These are phyloP conservation scores for Tetracentron sinense DNA, from an alignment of 164 flowering plant species.

Conservation along the genomic window DNA sequence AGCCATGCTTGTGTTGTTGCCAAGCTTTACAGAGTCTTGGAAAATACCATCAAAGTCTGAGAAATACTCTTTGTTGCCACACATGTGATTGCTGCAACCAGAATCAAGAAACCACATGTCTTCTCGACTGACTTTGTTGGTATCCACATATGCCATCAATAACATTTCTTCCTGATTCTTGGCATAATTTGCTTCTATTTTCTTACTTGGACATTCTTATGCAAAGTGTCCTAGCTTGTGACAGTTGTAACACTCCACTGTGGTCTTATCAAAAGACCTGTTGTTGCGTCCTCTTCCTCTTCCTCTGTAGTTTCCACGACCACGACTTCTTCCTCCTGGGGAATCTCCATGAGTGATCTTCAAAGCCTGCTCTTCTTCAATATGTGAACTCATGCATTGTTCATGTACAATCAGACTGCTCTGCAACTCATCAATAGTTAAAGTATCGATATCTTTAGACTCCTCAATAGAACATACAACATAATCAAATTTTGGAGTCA, in stretches of 20 bases:
- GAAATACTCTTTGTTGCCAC: background rate
- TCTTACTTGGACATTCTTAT: conserved; percentile 19
- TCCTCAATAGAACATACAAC: conserved; percentile 10
- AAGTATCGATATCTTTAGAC: conserved; percentile 3
- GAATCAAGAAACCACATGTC: background rate
- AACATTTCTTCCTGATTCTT: conserved; percentile 11
- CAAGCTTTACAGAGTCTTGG: background rate
- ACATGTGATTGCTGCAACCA: background rate
- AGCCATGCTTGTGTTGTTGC: background rate
- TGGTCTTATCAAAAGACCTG: conserved; percentile 8
- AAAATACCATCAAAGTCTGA: background rate
- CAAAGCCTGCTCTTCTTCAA: conserved; percentile 8
- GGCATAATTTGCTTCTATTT: conserved; percentile 15
- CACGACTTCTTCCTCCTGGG: background rate
- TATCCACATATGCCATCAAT: conserved; percentile 5
- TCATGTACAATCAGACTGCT: conserved; percentile 12
- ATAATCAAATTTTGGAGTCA: conserved; percentile 9
- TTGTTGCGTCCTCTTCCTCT: conserved; percentile 7
- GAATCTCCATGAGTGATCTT: background rate
- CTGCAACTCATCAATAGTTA: conserved; percentile 14
- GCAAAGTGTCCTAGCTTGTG: conserved; percentile 18
- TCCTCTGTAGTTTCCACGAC: conserved; percentile 1
- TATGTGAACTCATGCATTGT: background rate
- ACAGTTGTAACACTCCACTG: conserved; percentile 16
- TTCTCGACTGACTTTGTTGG: background rate